Evolutionary conservation across 345 rosid genomes (phyloP).

Genomic region (Gossypium anomalum): DNA sequence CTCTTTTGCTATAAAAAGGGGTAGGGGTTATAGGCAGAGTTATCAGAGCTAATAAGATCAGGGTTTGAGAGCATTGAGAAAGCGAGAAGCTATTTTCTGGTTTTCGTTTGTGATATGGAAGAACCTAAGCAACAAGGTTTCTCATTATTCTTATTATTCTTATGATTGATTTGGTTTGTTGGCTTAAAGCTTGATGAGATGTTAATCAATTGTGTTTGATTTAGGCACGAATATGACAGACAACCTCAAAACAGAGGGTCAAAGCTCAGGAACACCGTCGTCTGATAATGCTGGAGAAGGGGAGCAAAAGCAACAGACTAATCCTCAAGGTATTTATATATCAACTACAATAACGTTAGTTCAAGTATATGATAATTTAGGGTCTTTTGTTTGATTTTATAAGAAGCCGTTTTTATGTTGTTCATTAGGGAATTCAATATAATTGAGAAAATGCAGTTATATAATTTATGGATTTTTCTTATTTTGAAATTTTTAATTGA

Average conservation of each 20-base stretch:
- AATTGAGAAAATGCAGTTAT: neutral
- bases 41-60: neutral
- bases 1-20: neutral
- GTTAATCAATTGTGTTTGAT: neutral
- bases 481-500: too few relatives aligned
- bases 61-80: neutral
- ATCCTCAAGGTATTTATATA: too few relatives aligned
- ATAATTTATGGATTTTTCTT: too few relatives aligned
- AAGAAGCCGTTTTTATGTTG: neutral
- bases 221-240: neutral
- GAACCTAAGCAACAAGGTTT: neutral
- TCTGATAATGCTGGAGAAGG: too few relatives aligned
- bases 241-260: neutral
- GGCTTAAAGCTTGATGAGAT: neutral
- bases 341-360: too few relatives aligned
- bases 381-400: neutral
- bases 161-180: neutral
- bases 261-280: neutral
- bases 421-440: neutral
- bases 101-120: neutral
- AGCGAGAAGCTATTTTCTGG: neutral
- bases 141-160: neutral
- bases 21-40: neutral
- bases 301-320: too few relatives aligned
- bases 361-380: neutral